A percentile compares a stretch with the other conserved stretches of the same genome.
Conservation (phyloP, 2,329 filamentous ascomycete species). For the Albifimbria verrucaria region DNA sequence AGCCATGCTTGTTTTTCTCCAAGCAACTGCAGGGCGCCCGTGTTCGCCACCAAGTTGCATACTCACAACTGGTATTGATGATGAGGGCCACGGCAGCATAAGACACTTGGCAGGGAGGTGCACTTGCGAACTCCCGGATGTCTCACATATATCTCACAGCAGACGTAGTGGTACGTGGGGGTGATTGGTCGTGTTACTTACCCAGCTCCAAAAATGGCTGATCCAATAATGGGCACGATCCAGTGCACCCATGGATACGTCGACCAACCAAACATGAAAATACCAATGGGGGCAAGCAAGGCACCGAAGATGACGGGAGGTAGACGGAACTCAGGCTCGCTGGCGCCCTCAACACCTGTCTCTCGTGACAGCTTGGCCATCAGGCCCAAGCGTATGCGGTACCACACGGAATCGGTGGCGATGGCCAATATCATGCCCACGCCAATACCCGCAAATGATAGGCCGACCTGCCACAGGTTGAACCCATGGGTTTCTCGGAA, state of each 20-base stretch:
- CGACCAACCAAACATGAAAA: constrained; percentile 91
- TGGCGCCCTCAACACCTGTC: constrained; percentile 51
- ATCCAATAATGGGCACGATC: constrained; percentile 73
- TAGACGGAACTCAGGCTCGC: constrained; percentile 84
- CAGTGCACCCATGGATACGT: constrained; percentile 72
- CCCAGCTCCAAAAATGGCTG: constrained; percentile 67
- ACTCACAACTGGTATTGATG: too few species aligned
- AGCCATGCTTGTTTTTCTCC: neutral
- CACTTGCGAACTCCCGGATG: neutral
- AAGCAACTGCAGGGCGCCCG: neutral
- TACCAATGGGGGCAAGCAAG: constrained; percentile 70
- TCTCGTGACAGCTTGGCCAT: constrained; percentile 49
- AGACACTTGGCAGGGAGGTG: neutral
- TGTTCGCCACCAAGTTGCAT: too few species aligned
- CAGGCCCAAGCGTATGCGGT: constrained; percentile 54
- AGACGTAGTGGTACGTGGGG: neutral
- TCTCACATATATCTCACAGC: neutral
- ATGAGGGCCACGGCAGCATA: neutral
- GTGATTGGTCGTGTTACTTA: constrained; percentile 37
- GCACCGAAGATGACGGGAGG: constrained; percentile 74
- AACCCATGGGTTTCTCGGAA: constrained; percentile 74
- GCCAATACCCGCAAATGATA: constrained; percentile 71
- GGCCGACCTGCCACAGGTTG: constrained; percentile 73
- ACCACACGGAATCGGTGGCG: constrained; percentile 64
- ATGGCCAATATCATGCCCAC: constrained; percentile 65